phyloP scores from a whole-genome alignment of 805 yeast species.

The Saccharomyces kudriavzevii region DNA sequence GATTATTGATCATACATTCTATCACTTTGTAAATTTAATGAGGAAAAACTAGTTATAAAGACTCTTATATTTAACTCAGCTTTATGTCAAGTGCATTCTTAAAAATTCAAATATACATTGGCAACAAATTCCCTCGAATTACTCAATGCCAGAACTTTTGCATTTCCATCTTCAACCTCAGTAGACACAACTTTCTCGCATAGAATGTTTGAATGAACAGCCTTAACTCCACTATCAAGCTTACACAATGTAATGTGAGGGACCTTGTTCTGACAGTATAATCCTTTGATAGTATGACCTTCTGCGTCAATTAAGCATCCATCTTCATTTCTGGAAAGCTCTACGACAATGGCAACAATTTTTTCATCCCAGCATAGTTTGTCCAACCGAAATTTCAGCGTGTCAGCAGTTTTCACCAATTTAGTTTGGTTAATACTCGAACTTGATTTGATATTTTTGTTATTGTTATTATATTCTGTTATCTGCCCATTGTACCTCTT shows the following conservation, averaged over 20 bases:
- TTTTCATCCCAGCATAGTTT: conserved; percentile 43
- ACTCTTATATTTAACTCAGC: background rate
- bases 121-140: conserved; percentile 10
- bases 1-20: background rate
- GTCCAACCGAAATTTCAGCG: conserved; percentile 36
- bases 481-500: conserved; percentile 11
- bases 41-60: background rate
- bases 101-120: conserved; percentile 16
- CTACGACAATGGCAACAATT: conserved; percentile 48
- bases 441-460: background rate
- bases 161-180: conserved; percentile 2
- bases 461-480: background rate
- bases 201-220: conserved; percentile 45
- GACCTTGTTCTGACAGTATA: conserved; percentile 34
- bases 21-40: background rate
- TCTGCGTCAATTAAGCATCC: conserved; percentile 9
- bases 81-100: background rate
- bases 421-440: background rate
- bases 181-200: conserved; percentile 17
- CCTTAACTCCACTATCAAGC: conserved; percentile 34
- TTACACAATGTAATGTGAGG: conserved; percentile 77
- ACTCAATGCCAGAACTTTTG: conserved; percentile 9
- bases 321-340: background rate
- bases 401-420: conserved; percentile 14
- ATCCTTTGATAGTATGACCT: conserved; percentile 10